Base-by-base conservation (phyloP, 176 grass and related monocot genomes). In the Aegilops umbellulata region DNA sequence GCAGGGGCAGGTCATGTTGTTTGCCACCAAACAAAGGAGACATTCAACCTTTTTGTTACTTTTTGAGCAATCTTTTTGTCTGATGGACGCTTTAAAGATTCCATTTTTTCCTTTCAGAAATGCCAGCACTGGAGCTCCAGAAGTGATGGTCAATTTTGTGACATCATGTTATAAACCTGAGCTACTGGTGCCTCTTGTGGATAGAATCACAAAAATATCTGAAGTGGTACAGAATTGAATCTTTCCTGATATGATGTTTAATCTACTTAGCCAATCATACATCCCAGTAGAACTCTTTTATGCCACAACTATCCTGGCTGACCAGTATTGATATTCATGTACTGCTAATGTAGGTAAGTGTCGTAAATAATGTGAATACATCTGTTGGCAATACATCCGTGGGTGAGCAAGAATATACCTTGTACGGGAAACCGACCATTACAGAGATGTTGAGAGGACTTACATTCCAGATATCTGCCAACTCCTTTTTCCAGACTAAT, bases 401-500 rank as follows among this genome's bases (percentile, higher is more conserved):
- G 11, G 97, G 94, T 58, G 97, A 96, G 85, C 81, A 94, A 88
- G 97, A 99, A 82, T 93, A 99, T 85, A 96, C 86, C 41, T 75
- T 99, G 61, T 92, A 94, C 22, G 94, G 97, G 62, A 99, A 96
- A 82, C 85, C 97, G 29, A 88, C 85, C 77, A 96, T 99, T 80
- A 90, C 89, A 53, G 92, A 99, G 85, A 88, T 86, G 79, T 87
- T 99, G 86, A 96, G 97, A 91, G 97, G 94, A 85, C 94, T 96
- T 90, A 90, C 90, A 39, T 99, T 96, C 80, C 94, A 99, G 79
- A 96, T 96, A 88, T 99, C 97, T 25, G 94, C 97, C 80, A 99
- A 99, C 87, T 99, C 97, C 63, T 96, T 99, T 88, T 99, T 99
- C 86, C 97, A 99, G 71, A 99, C 97, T 76, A 96, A 99, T 86